Conservation (phyloP, 345 rosid genomes). For the Populus ilicifolia region DNA sequence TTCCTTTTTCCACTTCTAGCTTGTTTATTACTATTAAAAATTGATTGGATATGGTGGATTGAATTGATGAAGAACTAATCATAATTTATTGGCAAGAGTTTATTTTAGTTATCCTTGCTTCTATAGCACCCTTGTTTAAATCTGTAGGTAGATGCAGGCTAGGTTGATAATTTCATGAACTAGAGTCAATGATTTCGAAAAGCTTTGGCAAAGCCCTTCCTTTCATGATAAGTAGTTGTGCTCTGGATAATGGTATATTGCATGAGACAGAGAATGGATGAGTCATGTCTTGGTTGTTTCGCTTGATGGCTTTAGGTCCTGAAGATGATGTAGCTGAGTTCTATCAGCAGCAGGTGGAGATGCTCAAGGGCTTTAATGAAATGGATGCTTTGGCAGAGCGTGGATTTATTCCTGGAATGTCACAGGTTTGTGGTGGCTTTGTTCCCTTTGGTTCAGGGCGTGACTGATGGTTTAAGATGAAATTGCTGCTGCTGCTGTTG, state of each 20-base stretch:
- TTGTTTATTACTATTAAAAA: not conserved
- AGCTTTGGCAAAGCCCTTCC: not conserved
- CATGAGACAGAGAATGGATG: not conserved
- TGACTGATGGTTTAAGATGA: conserved; percentile 6
- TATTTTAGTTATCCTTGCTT: not conserved
- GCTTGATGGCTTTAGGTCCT: conserved; percentile 48
- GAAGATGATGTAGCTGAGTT: conserved; percentile 91
- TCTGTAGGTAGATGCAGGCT: not conserved
- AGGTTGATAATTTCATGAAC: not conserved
- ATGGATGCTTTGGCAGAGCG: conserved; percentile 95
- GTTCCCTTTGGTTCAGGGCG: not conserved
- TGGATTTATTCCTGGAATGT: conserved; percentile 84
- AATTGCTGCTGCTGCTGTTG: conserved; percentile 10
- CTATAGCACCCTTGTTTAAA: not conserved
- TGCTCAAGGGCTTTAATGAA: conserved; percentile 93
- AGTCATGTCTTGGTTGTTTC: not conserved
- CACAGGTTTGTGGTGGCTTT: conserved; percentile 49
- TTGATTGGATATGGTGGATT: not conserved
- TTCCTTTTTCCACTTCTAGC: not conserved
- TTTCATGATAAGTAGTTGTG: not conserved
- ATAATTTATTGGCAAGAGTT: not conserved
- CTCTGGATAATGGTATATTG: not conserved
- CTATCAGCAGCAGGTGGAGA: conserved; percentile 94
- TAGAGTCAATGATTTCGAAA: not conserved
- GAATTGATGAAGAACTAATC: not conserved